Evolutionary conservation across 176 grass and related monocot genomes (phyloP).

Genomic region (Poa pratensis): DNA sequence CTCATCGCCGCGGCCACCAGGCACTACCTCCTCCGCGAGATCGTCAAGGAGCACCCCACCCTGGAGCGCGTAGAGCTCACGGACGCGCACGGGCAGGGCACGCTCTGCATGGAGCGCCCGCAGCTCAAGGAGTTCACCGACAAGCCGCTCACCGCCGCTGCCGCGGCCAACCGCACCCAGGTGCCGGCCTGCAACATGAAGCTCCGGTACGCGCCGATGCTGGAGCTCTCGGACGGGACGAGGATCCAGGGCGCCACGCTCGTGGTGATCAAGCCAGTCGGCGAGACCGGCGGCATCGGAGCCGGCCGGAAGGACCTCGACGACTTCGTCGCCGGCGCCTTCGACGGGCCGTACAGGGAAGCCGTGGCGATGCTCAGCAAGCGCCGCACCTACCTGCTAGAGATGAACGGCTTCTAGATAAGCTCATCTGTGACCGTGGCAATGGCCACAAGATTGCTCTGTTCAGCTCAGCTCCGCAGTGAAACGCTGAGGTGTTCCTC

Average conservation of each 20-base stretch:
- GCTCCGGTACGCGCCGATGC: conserved; percentile 69
- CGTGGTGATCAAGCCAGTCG: conserved; percentile 75
- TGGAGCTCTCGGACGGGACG: conserved; percentile 69
- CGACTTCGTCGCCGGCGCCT: conserved; percentile 54
- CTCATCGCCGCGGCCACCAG: conserved; percentile 74
- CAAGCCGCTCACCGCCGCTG: conserved; percentile 61
- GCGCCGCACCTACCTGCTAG: conserved; percentile 75
- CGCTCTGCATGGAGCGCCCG: conserved; percentile 56
- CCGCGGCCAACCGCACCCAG: conserved; percentile 65
- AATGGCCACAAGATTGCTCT: conserved; percentile 39
- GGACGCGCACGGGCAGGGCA: conserved; percentile 73
- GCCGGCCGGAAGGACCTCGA: conserved; percentile 66
- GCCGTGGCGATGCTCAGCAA: conserved; percentile 64
- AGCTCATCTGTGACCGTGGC: not conserved
- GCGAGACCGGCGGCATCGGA: conserved; percentile 49
- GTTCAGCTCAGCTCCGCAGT: conserved; percentile 34
- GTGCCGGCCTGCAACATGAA: conserved; percentile 89
- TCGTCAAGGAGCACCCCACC: conserved; percentile 80
- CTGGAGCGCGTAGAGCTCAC: conserved; percentile 67
- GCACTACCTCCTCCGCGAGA: conserved; percentile 84
- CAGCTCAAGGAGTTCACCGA: conserved; percentile 77
- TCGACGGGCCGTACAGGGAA: conserved; percentile 67
- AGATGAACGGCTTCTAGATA: conserved; percentile 86
- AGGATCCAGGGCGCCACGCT: conserved; percentile 79
- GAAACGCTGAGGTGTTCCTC: conserved; percentile 24